phyloP scores from a whole-genome alignment of 345 rosid genomes.

The Toxicodendron radicans region DNA sequence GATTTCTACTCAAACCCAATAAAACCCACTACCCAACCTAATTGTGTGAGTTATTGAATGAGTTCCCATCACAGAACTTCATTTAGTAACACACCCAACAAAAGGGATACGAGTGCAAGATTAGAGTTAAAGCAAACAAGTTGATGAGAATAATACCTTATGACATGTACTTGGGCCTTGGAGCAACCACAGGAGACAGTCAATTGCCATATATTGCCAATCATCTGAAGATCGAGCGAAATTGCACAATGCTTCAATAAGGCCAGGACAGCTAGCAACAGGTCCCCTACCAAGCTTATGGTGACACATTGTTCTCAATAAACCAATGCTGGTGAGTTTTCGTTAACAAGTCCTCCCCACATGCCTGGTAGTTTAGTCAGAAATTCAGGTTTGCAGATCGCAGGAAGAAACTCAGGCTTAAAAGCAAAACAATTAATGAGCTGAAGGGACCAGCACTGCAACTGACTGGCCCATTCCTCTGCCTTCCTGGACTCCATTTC shows the following conservation, averaged over 20 bases:
- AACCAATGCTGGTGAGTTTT: slow-evolving; percentile 96
- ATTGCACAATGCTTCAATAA: slow-evolving; percentile 83
- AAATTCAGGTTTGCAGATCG: slow-evolving; percentile 88
- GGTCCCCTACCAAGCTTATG: slow-evolving; percentile 94
- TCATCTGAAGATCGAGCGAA: slow-evolving; percentile 98
- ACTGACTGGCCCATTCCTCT: slow-evolving; percentile 98
- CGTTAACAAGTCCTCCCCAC: slow-evolving; percentile 99
- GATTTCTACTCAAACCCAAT: too few relatives aligned
- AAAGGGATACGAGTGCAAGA: neutral
- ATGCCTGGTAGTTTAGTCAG: slow-evolving; percentile 84
- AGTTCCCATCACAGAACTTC: too few relatives aligned
- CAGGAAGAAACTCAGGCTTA: slow-evolving; percentile 92
- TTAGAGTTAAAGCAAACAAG: neutral
- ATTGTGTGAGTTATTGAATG: too few relatives aligned
- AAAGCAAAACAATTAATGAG: slow-evolving; percentile 99
- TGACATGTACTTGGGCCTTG: slow-evolving; percentile 88
- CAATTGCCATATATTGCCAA: slow-evolving; percentile 99
- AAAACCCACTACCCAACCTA: too few relatives aligned
- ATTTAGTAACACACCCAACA: neutral
- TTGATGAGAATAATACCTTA: slow-evolving; percentile 46
- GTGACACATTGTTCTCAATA: slow-evolving; percentile 91
- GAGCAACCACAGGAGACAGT: slow-evolving; percentile 96
- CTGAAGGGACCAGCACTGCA: slow-evolving; percentile 99
- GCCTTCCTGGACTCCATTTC: slow-evolving; percentile 99
- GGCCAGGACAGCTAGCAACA: slow-evolving; percentile 80